Evolutionary conservation across 345 rosid species (phyloP).

Genomic region (Euphorbia peplus): DNA sequence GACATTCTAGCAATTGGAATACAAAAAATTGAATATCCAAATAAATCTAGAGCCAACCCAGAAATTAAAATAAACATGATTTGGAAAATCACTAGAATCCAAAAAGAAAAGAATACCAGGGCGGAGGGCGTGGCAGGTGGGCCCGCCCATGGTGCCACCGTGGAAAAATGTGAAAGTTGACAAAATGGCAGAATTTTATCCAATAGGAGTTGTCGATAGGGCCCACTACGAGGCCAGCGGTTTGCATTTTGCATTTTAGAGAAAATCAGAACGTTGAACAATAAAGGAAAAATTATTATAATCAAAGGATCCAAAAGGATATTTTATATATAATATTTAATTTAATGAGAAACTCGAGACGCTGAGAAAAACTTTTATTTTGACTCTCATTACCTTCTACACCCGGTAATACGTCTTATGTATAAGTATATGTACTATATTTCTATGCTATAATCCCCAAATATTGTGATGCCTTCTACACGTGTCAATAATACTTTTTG

Average conservation of each 20-base stretch:
- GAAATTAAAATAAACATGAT: too few species aligned
- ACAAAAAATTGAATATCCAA: neutral
- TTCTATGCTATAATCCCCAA: too few species aligned
- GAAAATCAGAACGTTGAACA: conserved; percentile 13
- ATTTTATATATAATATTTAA: neutral
- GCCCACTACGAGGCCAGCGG: neutral
- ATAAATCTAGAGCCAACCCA: neutral
- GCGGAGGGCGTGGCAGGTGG: neutral
- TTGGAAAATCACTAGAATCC: neutral
- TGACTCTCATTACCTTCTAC: conserved; percentile 24
- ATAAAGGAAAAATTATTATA: neutral
- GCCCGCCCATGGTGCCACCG: neutral
- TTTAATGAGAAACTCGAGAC: neutral
- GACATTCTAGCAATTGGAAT: neutral
- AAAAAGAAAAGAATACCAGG: too few species aligned
- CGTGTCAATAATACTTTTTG: too few species aligned
- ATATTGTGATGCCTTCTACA: too few species aligned
- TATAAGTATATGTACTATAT: too few species aligned
- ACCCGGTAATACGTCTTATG: conserved; percentile 7
- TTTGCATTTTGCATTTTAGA: neutral
- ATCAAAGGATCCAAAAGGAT: neutral
- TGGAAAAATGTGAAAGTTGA: neutral
- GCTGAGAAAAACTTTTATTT: neutral
- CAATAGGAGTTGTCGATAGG: neutral
- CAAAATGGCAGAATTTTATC: neutral